phyloP scores from a whole-genome alignment of 768 basidiomycete species.

The Mycena vulgaris region DNA sequence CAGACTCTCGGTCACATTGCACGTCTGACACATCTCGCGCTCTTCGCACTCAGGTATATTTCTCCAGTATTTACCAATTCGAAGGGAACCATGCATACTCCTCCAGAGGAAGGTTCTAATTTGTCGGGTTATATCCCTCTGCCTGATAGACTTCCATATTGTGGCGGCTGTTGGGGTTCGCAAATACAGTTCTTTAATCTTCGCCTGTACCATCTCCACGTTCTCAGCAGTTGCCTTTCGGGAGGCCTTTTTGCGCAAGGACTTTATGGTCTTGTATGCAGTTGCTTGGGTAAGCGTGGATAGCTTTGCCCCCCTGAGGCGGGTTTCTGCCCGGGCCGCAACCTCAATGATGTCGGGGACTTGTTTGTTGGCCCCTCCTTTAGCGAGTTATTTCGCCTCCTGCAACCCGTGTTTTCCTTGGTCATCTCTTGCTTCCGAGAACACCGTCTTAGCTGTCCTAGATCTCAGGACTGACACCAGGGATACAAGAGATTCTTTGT shows the following conservation, averaged over 20 bases:
- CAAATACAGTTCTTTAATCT: not conserved
- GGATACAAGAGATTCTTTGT: not conserved
- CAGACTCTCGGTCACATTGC: not conserved
- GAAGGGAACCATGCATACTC: slow-evolving; percentile 7
- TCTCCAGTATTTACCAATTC: slow-evolving; percentile 29
- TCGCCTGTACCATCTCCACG: not conserved
- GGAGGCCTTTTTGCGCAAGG: not conserved
- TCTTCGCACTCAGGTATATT: slow-evolving; percentile 31
- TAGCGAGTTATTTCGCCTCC: too few relatives aligned
- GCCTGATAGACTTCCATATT: not conserved
- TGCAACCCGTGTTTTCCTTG: too few relatives aligned
- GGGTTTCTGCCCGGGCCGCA: too few relatives aligned
- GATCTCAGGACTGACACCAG: not conserved
- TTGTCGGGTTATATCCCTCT: not conserved
- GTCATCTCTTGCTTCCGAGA: not conserved
- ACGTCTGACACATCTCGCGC: not conserved
- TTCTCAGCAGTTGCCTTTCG: not conserved
- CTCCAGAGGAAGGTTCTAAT: slow-evolving; percentile 25
- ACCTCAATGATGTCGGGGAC: too few relatives aligned
- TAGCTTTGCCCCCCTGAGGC: not conserved
- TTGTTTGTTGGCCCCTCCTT: too few relatives aligned
- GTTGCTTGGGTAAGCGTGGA: not conserved
- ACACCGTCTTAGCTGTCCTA: not conserved
- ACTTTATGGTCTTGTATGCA: not conserved
- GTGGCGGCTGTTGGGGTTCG: not conserved